Evolutionary conservation across 805 yeast genomes (phyloP), one percentile per base, ranked within the genome.

Genomic region (Cyberlindnera bimundalis): DNA sequence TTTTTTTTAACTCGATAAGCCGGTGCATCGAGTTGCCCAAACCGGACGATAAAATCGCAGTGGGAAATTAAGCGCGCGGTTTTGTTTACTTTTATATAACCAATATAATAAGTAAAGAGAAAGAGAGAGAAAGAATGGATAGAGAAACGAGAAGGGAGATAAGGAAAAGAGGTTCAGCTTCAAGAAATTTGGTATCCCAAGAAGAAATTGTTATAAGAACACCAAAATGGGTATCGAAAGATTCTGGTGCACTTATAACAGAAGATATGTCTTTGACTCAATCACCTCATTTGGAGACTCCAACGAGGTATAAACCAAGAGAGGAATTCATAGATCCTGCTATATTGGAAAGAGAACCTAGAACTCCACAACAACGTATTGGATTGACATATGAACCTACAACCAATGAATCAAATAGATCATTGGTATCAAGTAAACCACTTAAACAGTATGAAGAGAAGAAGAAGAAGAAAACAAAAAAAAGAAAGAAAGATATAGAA

Each of bases 231-330:
- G 15, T 40, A 6, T 46, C 48, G 1, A 26, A 36, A 13, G 54
- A 51, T 24, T 23, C 48, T n/a, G 55, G 52, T 18, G 52, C 57
- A 4, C 27, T 47, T 15, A 49, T 49, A 23, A 51, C 57, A 1
- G 52, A 46, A 28, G 45, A 48, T 11, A 32, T 48, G 26, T 42
- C 48, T 1, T 19, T 13, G 12, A 36, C 29, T 6, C 27, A 36
- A 35, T 46, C 50, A 3, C 47, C 52, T n/a, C n/a, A n/a, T n/a
- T n/a, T n/a, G n/a, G n/a, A 17, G 39, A 9, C 33, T 29, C 14
- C 40, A 35, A 11, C 17, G 38, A 12, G 15, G 29, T 18, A n/a
- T 29, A 6, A 25, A 31, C 17, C n/a, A n/a, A n/a, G n/a, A n/a
- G 14, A 39, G 23, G 32, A 27, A 16, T 23, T 24, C 24, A 36